Base-by-base conservation (phyloP, 2,329 filamentous ascomycete species). In the Fusarium sterilihyphosum region DNA sequence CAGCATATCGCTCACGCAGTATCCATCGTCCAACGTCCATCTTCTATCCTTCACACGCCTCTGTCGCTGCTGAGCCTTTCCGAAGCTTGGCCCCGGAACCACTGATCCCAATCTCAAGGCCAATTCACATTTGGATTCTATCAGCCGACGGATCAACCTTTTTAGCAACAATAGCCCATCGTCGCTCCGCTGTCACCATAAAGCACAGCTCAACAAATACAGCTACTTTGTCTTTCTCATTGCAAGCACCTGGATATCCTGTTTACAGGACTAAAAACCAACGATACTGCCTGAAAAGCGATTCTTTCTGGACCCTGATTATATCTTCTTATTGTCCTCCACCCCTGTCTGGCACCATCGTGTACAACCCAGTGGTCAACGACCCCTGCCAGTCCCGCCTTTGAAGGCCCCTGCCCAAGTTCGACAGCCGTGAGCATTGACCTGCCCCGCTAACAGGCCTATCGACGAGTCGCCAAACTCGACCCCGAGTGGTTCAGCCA, bases 381-480 rank as follows among this genome's bases (percentile, higher is more conserved):
- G 68, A 58, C 67, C 75, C 76, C 71, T 73, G 68, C 61, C 58
- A 63, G 72, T 65, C 67, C 75, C 71, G 67, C 71, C 57, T 70
- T 49, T 73, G 50, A 54, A 56, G 41, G 60, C 61, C 56, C 47
- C 56, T 61, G 68, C 71, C 64, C 70, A 75, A 70, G 71, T 74
- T 73, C 72, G 61, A 77, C 75, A 71, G 74, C 70, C 65, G 76
- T 74, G 75, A 72, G 62, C 72, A 76, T 73, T 76, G 63, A 54
- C 65, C 62, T 75, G 76, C 77, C 77, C 77, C 77, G 77, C 77
- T 77, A 66, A 70, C 69, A 71, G 74, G 74, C 66, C 44, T 61
- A 60, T 63, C 52, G 65, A 67, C 76, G 67, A 74, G 71, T 76
- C 61, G 62, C 66, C 56, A 59, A 58, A 71, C 58, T 67, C 66